These are phyloP conservation scores for Trametes gibbosa DNA, from an alignment of 768 basidiomycete species.

Conservation along the genomic window DNA sequence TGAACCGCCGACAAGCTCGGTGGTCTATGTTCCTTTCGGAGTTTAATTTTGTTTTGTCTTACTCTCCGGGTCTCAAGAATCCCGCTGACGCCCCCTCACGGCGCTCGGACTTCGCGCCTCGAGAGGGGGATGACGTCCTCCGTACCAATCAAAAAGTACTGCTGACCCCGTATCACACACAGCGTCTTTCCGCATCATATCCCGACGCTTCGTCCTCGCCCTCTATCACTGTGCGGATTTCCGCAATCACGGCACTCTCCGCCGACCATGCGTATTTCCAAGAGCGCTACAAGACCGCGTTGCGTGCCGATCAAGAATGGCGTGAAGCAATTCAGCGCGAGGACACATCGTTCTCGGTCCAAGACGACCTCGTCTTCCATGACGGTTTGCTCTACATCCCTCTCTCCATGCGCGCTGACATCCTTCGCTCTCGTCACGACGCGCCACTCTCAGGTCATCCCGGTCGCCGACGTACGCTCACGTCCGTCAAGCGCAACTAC, in stretches of 20 bases:
- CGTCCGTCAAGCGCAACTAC: slow-evolving; percentile 35
- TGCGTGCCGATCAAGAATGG: slow-evolving; percentile 18
- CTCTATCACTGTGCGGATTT: too few relatives aligned
- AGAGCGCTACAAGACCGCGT: slow-evolving; percentile 19
- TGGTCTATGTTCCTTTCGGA: too few relatives aligned
- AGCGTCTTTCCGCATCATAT: background rate
- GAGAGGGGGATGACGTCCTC: slow-evolving; percentile 12
- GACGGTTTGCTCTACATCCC: slow-evolving; percentile 35
- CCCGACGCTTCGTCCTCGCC: too few relatives aligned
- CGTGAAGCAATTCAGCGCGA: slow-evolving; percentile 15
- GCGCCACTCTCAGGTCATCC: slow-evolving; percentile 38
- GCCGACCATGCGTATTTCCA: slow-evolving; percentile 23
- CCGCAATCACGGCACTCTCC: slow-evolving; percentile 22
- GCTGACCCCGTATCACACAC: slow-evolving; percentile 4
- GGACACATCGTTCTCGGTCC: slow-evolving; percentile 9
- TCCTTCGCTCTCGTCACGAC: slow-evolving; percentile 38
- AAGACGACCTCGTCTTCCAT: slow-evolving; percentile 23
- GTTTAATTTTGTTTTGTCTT: slow-evolving; percentile 32
- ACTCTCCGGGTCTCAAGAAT: slow-evolving; percentile 28
- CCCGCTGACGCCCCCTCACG: slow-evolving; percentile 24
- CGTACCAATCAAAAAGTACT: background rate
- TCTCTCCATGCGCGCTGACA: slow-evolving; percentile 26
- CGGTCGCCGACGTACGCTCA: slow-evolving; percentile 34
- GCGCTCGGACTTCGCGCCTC: slow-evolving; percentile 24
- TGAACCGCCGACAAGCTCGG: too few relatives aligned